These are phyloP conservation scores for Mycena alexandri DNA, from an alignment of 768 basidiomycete species.

Conservation along the genomic window DNA sequence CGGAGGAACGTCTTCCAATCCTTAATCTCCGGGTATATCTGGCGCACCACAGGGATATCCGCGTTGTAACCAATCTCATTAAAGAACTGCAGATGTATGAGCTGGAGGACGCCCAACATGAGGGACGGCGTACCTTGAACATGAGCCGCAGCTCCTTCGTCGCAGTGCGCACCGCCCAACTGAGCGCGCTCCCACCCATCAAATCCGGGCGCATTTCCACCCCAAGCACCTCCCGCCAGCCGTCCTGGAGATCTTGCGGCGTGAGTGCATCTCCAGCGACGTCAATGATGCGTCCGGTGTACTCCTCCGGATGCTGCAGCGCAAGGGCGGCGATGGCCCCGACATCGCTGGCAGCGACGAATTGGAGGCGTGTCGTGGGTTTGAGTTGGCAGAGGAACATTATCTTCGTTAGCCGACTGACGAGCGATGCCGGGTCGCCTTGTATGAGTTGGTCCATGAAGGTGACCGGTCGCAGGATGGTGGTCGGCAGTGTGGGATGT, in stretches of 20 bases:
- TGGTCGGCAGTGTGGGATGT: constrained; percentile 23
- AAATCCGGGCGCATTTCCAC: constrained; percentile 26
- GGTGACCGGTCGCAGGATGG: constrained; percentile 27
- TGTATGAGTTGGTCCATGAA: constrained; percentile 34
- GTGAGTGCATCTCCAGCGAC: constrained; percentile 25
- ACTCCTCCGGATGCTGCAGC: constrained; percentile 15
- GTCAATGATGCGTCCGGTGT: constrained; percentile 19
- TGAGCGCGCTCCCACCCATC: constrained; percentile 29
- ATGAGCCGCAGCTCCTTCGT: constrained; percentile 29
- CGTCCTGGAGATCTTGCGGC: constrained; percentile 18
- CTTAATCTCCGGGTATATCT: constrained; percentile 30
- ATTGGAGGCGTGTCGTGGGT: constrained; percentile 19
- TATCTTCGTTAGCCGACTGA: constrained; percentile 23
- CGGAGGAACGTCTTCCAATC: constrained; percentile 27
- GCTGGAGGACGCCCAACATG: neutral
- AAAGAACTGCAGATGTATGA: constrained; percentile 19
- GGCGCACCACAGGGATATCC: constrained; percentile 13
- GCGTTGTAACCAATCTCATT: constrained; percentile 31
- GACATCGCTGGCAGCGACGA: constrained; percentile 26
- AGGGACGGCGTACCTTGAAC: constrained; percentile 28
- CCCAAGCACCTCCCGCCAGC: constrained; percentile 31
- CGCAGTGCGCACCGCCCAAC: constrained; percentile 27
- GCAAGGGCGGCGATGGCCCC: constrained; percentile 24
- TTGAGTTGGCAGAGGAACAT: constrained; percentile 34
- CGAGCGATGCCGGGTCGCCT: constrained; percentile 22